Evolutionary conservation across 1,139 yeast species (phyloP).

Genomic region (Lizanozyma gosingica): DNA sequence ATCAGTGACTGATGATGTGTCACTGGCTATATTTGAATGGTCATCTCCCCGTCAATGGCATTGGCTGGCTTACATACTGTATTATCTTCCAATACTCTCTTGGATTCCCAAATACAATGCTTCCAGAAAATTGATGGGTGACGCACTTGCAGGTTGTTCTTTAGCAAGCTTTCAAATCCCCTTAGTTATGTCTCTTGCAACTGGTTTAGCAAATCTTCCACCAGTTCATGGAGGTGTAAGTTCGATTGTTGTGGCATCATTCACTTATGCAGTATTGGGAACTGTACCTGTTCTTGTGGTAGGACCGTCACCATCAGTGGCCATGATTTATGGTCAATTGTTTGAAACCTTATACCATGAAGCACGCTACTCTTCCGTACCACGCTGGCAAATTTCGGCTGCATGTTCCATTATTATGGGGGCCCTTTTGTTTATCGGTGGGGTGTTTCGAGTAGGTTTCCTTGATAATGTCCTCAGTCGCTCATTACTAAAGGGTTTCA

Average conservation of each 20-base stretch:
- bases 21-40: constrained; percentile 6
- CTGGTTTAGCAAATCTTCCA: constrained; percentile 24
- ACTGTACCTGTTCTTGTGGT: constrained; percentile 26
- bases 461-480: constrained; percentile 24
- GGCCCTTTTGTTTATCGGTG: constrained; percentile 20
- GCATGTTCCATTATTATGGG: constrained; percentile 18
- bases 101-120: constrained; percentile 23
- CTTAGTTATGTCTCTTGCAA: constrained; percentile 26
- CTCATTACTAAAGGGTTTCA: constrained; percentile 24
- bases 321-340: constrained; percentile 23
- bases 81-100: constrained; percentile 23
- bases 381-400: constrained; percentile 18
- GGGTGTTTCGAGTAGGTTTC: constrained; percentile 22
- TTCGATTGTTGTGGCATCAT: constrained; percentile 20
- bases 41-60: constrained; percentile 7
- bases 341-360: constrained; percentile 15
- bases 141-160: constrained; percentile 24
- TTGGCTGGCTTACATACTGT: constrained; percentile 19
- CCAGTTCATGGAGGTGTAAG: constrained; percentile 21
- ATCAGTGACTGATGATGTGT: constrained; percentile 6
- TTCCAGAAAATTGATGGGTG: constrained; percentile 15
- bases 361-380: constrained; percentile 8
- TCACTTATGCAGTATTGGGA: constrained; percentile 22
- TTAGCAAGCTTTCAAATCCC: constrained; percentile 28
- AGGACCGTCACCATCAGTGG: constrained; percentile 27